Conservation (phyloP, 768 basidiomycete species). For the Panaeolus cyanescens region DNA sequence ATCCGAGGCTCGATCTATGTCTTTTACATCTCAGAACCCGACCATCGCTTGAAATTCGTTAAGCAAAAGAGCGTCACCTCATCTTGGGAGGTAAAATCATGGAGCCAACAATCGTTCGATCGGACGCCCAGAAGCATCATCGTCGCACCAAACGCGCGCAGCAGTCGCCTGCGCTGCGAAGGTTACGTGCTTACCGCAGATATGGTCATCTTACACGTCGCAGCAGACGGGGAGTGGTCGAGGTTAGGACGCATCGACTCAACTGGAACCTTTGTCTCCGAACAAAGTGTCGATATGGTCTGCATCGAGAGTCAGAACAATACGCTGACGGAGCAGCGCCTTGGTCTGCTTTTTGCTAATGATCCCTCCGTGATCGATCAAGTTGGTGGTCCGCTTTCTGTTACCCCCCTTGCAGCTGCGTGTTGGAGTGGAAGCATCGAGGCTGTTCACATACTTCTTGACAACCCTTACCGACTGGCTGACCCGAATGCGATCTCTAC, state of each 20-base stretch:
- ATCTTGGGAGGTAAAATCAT: slow-evolving; percentile 3
- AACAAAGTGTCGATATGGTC: slow-evolving; percentile 6
- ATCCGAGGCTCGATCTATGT: background rate
- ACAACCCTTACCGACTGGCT: background rate
- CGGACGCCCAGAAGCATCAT: background rate
- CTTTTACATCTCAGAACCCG: slow-evolving; percentile 11
- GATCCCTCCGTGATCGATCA: slow-evolving; percentile 4
- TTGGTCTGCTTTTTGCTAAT: background rate
- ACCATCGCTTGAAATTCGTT: slow-evolving; percentile 8
- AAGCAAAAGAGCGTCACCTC: background rate
- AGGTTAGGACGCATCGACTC: slow-evolving; percentile 6
- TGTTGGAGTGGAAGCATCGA: slow-evolving; percentile 12
- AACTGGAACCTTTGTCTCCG: slow-evolving; percentile 7
- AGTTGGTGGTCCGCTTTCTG: slow-evolving; percentile 5
- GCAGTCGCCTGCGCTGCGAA: background rate
- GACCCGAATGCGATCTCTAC: slow-evolving; percentile 22
- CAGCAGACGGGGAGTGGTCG: background rate
- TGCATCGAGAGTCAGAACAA: slow-evolving; percentile 16
- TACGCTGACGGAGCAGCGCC: slow-evolving; percentile 14
- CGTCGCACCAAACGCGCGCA: background rate
- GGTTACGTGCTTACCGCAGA: slow-evolving; percentile 10
- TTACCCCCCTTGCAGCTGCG: slow-evolving; percentile 16
- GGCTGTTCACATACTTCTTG: slow-evolving; percentile 11
- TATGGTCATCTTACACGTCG: slow-evolving; percentile 1
- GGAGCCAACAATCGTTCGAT: slow-evolving; percentile 4